Conservation (phyloP, 805 yeast species). For the Saturnispora besseyi region DNA sequence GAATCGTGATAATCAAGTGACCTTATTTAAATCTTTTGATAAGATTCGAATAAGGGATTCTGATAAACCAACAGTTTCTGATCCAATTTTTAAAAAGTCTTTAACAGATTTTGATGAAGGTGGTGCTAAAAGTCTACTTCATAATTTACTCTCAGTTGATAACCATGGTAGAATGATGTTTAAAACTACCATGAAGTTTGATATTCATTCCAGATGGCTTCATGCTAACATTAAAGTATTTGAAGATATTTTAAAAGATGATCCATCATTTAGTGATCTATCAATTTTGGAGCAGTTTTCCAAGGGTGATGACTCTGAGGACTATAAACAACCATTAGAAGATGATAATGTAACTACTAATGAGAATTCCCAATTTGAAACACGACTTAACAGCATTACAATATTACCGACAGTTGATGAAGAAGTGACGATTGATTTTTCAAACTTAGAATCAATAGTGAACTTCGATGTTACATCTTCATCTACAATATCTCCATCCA, state of each 20-base stretch:
- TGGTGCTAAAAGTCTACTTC: constrained; percentile 46
- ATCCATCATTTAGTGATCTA: constrained; percentile 1
- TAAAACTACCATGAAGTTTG: constrained; percentile 32
- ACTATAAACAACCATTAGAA: not conserved
- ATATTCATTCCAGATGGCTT: constrained; percentile 9
- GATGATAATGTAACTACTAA: not conserved
- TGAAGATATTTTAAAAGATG: constrained; percentile 2
- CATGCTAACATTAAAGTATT: not conserved
- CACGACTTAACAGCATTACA: not conserved
- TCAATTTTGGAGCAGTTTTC: not conserved
- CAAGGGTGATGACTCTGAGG: not conserved
- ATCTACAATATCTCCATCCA: constrained; percentile 59
- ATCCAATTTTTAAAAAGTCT: constrained; percentile 50
- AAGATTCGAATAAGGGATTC: constrained; percentile 34
- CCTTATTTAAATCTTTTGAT: constrained; percentile 24
- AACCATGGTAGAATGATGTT: constrained; percentile 40
- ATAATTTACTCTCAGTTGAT: constrained; percentile 42
- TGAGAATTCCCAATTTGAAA: not conserved
- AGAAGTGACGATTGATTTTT: not conserved
- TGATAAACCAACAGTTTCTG: constrained; percentile 42
- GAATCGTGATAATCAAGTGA: not conserved
- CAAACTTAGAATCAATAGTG: not conserved
- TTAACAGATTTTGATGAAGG: constrained; percentile 54
- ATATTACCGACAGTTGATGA: not conserved
- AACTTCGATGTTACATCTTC: constrained; percentile 16